phyloP scores from a whole-genome alignment of 1,284 basidiomycete species.

The Apiotrichum gamsii region DNA sequence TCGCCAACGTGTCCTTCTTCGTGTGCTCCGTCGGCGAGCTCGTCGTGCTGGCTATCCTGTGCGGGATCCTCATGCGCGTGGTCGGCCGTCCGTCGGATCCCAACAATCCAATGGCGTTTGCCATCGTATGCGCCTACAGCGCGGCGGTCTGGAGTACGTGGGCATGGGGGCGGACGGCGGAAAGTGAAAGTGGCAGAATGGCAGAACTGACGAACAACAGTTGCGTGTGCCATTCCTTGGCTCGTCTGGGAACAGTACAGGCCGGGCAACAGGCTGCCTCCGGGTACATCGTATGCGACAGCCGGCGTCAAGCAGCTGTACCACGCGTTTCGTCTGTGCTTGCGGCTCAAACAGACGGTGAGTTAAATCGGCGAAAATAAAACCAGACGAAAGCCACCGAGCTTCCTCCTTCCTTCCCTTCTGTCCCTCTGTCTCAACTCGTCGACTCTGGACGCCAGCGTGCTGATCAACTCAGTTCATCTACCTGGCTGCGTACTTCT shows the following conservation, averaged over 20 bases:
- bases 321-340: slow-evolving; percentile 60
- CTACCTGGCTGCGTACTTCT: slow-evolving; percentile 38
- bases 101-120: slow-evolving; percentile 73
- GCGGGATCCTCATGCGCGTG: slow-evolving; percentile 56
- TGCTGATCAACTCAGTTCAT: background rate
- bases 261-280: slow-evolving; percentile 21
- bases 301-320: slow-evolving; percentile 54
- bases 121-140: slow-evolving; percentile 65
- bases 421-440: no score
- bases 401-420: no score
- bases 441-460: no score
- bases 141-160: slow-evolving; percentile 66
- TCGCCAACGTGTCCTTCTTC: slow-evolving; percentile 55
- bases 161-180: background rate
- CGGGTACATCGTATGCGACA: slow-evolving; percentile 11
- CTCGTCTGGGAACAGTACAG: slow-evolving; percentile 21
- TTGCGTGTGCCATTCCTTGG: slow-evolving; percentile 18
- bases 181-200: no score
- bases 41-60: slow-evolving; percentile 16
- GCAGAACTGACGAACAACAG: slow-evolving; percentile 48
- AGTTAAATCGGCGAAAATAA: no score
- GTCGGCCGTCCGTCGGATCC: slow-evolving; percentile 57
- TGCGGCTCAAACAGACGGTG: slow-evolving; percentile 60
- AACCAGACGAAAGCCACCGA: no score
- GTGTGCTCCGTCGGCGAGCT: slow-evolving; percentile 54